Evolutionary conservation across 345 rosid genomes (phyloP).

Genomic region (Microcos paniculata): DNA sequence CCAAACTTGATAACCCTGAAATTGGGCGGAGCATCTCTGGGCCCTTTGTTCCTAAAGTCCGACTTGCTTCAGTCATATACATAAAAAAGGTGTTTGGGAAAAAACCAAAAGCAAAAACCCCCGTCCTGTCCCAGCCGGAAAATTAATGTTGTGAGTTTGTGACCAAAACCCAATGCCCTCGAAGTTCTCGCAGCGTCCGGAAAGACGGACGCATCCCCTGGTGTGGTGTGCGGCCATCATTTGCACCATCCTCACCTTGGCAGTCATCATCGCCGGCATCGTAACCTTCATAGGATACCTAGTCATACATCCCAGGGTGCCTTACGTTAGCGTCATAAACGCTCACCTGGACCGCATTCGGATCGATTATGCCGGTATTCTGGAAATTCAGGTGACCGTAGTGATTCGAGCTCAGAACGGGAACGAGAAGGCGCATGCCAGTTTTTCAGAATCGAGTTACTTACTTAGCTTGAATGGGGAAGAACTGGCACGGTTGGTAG

Average conservation of each 20-base stretch:
- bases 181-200: background rate
- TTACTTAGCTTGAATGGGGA: slow-evolving; percentile 44
- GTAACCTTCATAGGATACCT: slow-evolving; percentile 62
- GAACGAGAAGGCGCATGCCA: slow-evolving; percentile 65
- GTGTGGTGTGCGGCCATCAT: slow-evolving; percentile 76
- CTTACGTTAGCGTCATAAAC: slow-evolving; percentile 50
- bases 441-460: slow-evolving; percentile 43
- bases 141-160: slow-evolving; percentile 37
- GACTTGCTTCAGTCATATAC: background rate
- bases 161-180: slow-evolving; percentile 11
- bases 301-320: slow-evolving; percentile 76
- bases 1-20: slow-evolving; percentile 9
- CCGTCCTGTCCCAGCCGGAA: too few relatives aligned
- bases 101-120: slow-evolving; percentile 11
- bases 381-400: slow-evolving; percentile 62
- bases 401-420: slow-evolving; percentile 59
- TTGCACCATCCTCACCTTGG: slow-evolving; percentile 62
- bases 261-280: slow-evolving; percentile 64
- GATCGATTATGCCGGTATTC: slow-evolving; percentile 39
- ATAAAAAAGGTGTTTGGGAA: background rate
- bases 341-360: slow-evolving; percentile 58
- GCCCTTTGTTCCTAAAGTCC: background rate
- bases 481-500: slow-evolving; percentile 44
- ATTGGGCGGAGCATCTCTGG: background rate
- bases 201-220: slow-evolving; percentile 46